Percentiles rank a stretch among this genome's conserved stretches.
Evolutionary conservation across 1,139 yeast genomes (phyloP).

Genomic region (Hyphopichia buzzinii): DNA sequence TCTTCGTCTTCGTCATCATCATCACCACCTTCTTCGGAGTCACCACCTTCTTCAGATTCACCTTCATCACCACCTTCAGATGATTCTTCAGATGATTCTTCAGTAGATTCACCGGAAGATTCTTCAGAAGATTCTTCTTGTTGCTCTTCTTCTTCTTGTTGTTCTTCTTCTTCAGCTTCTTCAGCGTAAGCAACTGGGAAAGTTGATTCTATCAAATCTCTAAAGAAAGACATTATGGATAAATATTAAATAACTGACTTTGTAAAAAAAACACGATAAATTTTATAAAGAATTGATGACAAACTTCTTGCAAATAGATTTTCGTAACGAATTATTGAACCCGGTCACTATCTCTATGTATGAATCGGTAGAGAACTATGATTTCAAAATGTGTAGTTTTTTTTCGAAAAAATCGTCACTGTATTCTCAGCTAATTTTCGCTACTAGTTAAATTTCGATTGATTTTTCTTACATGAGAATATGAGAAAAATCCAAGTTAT

Average conservation of each 20-base stretch:
- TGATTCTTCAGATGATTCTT: slow-evolving; percentile 21
- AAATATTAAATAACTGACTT: slow-evolving; percentile 3
- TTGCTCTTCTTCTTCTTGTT: slow-evolving; percentile 17
- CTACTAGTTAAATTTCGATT: slow-evolving; percentile 1
- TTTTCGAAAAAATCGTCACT: not conserved
- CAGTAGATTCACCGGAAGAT: slow-evolving; percentile 11
- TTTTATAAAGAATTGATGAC: not conserved
- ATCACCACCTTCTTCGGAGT: slow-evolving; percentile 51
- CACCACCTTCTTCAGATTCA: slow-evolving; percentile 42
- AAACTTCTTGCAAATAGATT: too few relatives aligned
- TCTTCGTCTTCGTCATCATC: slow-evolving; percentile 68
- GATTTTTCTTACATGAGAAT: slow-evolving; percentile 1
- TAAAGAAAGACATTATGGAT: slow-evolving; percentile 50
- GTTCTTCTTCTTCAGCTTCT: slow-evolving; percentile 35
- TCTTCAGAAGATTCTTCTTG: slow-evolving; percentile 21
- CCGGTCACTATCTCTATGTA: not conserved
- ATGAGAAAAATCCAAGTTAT: slow-evolving; percentile 5
- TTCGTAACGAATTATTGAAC: too few relatives aligned
- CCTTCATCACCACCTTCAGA: slow-evolving; percentile 40
- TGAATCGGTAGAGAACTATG: not conserved
- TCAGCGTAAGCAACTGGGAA: slow-evolving; percentile 89
- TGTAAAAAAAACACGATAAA: not conserved
- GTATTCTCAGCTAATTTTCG: not conserved
- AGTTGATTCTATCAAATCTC: slow-evolving; percentile 80
- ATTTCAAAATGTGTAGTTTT: not conserved